A percentile compares a stretch with the other conserved stretches of the same genome.
These are phyloP conservation scores for Globisporangium viniferum DNA, from an alignment of 352 stramenopile genomes.

Conservation along the genomic window DNA sequence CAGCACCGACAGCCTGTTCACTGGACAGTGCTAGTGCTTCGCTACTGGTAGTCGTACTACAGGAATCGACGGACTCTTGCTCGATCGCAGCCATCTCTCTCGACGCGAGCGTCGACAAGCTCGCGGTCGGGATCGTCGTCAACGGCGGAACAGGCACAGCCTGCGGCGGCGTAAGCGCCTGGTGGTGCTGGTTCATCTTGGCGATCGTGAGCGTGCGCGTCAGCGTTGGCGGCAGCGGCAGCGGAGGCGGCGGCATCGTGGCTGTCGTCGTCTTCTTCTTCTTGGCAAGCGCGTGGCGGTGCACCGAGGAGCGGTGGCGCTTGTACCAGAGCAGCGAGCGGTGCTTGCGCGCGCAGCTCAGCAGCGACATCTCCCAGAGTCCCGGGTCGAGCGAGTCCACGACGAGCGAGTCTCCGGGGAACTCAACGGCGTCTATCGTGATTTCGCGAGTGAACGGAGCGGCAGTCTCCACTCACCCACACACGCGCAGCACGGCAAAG, in stretches of 20 bases:
- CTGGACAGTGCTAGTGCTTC: not conserved
- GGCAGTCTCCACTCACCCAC: not conserved
- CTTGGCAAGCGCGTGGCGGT: conserved; percentile 26
- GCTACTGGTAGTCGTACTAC: not conserved
- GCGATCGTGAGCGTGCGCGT: conserved; percentile 3
- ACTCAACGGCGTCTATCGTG: conserved; percentile 10
- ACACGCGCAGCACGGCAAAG: not conserved
- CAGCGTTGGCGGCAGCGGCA: not conserved
- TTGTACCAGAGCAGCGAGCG: conserved; percentile 47
- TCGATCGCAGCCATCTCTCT: conserved; percentile 1
- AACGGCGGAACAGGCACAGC: not conserved
- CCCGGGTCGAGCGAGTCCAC: conserved; percentile 37
- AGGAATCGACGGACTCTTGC: not conserved
- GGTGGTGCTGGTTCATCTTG: conserved; percentile 12
- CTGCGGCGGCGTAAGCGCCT: conserved; percentile 1
- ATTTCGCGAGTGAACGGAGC: not conserved
- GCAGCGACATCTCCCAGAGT: conserved; percentile 60
- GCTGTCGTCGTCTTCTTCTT: not conserved
- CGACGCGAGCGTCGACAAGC: conserved; percentile 10
- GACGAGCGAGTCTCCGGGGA: conserved; percentile 16
- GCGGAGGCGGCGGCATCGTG: conserved; percentile 9
- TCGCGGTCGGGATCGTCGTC: not conserved
- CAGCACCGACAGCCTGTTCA: not conserved
- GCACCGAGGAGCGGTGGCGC: conserved; percentile 33
- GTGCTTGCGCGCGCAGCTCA: conserved; percentile 49